phyloP scores from a whole-genome alignment of 495 filamentous ascomycete genomes.

The Cercophora samala region DNA sequence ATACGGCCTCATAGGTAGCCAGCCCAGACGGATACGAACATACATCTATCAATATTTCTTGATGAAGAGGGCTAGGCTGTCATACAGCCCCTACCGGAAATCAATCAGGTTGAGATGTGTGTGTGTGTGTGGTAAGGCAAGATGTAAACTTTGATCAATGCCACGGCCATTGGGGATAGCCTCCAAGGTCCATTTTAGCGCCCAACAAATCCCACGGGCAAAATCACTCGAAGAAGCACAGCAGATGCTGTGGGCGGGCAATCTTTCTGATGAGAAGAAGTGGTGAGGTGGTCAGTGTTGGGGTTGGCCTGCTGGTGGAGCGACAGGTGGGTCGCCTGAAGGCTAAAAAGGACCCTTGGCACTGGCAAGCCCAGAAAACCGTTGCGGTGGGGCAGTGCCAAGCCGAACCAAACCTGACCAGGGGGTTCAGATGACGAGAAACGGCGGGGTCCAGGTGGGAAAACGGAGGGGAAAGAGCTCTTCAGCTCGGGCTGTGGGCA shows the following conservation, averaged over 20 bases:
- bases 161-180: neutral
- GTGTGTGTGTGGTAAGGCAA: too few relatives aligned
- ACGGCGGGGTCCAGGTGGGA: neutral
- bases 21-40: conserved; percentile 11
- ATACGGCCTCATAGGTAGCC: neutral
- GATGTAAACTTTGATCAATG: neutral
- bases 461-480: neutral
- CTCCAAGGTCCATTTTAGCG: neutral
- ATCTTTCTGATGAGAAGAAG: neutral
- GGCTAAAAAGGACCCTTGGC: conserved; percentile 1
- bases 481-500: too few relatives aligned
- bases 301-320: neutral
- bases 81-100: too few relatives aligned
- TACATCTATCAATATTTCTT: neutral
- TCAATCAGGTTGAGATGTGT: too few relatives aligned
- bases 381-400: conserved; percentile 4
- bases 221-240: neutral
- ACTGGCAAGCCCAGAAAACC: neutral
- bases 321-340: neutral
- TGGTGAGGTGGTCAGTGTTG: neutral
- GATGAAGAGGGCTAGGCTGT: neutral
- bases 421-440: conserved; percentile 5
- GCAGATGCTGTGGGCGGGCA: neutral
- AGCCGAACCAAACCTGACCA: neutral
- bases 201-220: neutral